Base-by-base conservation (phyloP, 225 moss, liverwort and hornwort species). In the Pseudoscleropodium purum region DNA sequence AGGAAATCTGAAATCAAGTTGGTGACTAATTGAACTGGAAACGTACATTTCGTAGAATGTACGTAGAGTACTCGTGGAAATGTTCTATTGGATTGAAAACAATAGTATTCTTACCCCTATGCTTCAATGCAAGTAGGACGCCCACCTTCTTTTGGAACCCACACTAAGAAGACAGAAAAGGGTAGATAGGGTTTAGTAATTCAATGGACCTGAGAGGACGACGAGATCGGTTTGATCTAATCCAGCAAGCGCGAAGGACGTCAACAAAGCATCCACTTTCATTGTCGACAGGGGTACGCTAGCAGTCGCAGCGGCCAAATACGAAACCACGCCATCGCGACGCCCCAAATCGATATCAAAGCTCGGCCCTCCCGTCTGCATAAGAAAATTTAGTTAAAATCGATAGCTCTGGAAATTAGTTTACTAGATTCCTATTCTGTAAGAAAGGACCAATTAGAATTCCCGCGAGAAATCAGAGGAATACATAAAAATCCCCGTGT, bases 211-310 rank as follows among this genome's bases (percentile, higher is more conserved):
- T 91, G 94, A 94, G 39, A 94, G 93, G 24, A 83, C 90, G 27
- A 94, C 94, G 27, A 94, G 90, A 66, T 94, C 94, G 84, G 86
- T 87, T 57, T 85, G 83, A 63, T 94, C 86, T 15, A 94, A 88
- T 31, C 94, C 94, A 27, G 91, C 94, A 17, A 91, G 87, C 45
- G 90, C 85, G 12, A 94, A 10, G 29, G 90, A 70, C 56, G 76
- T 54, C 37, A 94, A 18, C 23, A 94, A 36, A 20, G 62, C 88
- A 65, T 89, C 89, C 45, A 94, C 74, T 41, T 87, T 92, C 88
- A 86, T 74, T 52, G 83, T 89, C 25, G 89, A 83, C 2, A 83
- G 12, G 27, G 94, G 93, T 25, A 81, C 79, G 86, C 89, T 89
- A 10, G 93, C 93, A n/a, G 89, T 86, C 61, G 89, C 94, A 13